Base-by-base conservation (phyloP, 2,329 filamentous ascomycete species). In the Cyclaneusma minus region DNA sequence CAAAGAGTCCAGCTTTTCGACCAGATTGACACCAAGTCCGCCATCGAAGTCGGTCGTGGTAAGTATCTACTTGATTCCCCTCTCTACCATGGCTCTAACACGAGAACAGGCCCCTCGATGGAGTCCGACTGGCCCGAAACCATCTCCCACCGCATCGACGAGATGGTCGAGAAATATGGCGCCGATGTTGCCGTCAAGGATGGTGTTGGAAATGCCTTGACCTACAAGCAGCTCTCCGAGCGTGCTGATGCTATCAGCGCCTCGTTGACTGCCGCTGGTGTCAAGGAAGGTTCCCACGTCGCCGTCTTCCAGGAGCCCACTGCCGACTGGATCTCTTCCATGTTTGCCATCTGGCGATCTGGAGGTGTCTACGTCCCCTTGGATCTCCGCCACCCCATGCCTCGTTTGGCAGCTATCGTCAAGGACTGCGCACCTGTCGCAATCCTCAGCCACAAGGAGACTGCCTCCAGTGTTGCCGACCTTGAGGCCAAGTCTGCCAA, bases 341-440 rank as follows among this genome's bases (percentile, higher is more conserved):
- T 62, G 22, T 43, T 62, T 3, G 59, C 52, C 6, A 54, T 61
- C 20, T 33, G 49, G 28, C 40, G 45, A 0, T 26, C 54, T 8
- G 57, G 56, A 1, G 46, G 40, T 6, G 37, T 48, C 2, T 55
- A 55, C 18, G 41, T 58, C 4, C 54, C 55, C 3, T 39, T 64
- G 0, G 62, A 64, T 28, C 23, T 42, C 1, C 32, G 39, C 1
- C 45, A 40, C 7, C 39, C 45, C 1, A 10, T 41, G 1, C 12
- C 39, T 5, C 43, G 57, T 2, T 45, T 57, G 1, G 29, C 37
- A 1, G 25, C 31, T 4, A 44, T 55, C 3, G 42, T 44, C 2
- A 17, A 38, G 3, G 40, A 47, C 23, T 45, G 44, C 24, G 24
- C 42, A 21, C 48, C 47, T 4, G 17, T 13, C 1, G 37, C 37